Base-by-base conservation (phyloP, 129 eudicot genomes). In the Arctium lappa region DNA sequence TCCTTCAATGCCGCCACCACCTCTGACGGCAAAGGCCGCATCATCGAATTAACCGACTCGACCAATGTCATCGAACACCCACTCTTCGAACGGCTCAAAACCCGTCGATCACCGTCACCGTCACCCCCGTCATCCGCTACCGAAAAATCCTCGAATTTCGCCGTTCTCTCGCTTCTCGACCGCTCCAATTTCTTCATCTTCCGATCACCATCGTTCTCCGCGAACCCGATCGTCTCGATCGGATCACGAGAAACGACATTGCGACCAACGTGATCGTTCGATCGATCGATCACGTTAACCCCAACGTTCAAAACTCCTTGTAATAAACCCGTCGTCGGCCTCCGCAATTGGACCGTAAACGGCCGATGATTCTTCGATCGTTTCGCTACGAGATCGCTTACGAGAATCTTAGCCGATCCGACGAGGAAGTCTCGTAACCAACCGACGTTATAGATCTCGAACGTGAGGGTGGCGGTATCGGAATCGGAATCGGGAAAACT, bases 381-480 rank as follows among this genome's bases (percentile, higher is more conserved):
- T 13, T 31, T 29, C 0, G 0, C 72, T 69, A 74, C 70, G 65
- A 82, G 75, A 29, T 73, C 68, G 76, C 63, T 76, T 65, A 87
- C 29, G 32, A 39, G 63, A 40, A 87, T 75, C 8, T 48, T 74
- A 5, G 89, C 9, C 4, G 90, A 79, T 40, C 92, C 92, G 6
- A 89, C 75, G 30, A 90, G 92, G n/a, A 87, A 81, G 81, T 89
- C 90, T 0, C 92, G 87, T 8, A 89, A 68, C 92, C 92, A 89
- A 0, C 90, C 90, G 8, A 87, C 87, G 63, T 85, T 89, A 48
- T 87, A 89, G 83, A 89, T 87, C 76, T 87, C 90, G 34, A 89
- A n/a, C 0, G 81, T 82, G 3, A 89, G 39, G 74, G 83, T 71
- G 6, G 91, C 6, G 6, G 83, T 22, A 2, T 80, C 86, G 1